Base-by-base conservation (phyloP, 345 rosid genomes). In the Pelargonium nanum region DNA sequence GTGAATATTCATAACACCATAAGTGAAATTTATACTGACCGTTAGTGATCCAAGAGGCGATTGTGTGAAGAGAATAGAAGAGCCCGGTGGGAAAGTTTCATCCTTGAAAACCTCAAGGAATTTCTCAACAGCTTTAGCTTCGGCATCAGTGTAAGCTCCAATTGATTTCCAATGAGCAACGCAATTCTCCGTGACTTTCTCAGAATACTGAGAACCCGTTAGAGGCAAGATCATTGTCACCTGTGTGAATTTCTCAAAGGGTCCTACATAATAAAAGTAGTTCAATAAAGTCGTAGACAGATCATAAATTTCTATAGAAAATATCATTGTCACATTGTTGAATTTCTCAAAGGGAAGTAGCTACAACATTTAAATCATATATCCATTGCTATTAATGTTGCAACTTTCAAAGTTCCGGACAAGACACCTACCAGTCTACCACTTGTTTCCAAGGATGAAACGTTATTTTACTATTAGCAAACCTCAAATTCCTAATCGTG, bases 171-270 rank as follows among this genome's bases (percentile, higher is more conserved):
- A 91, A 12, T 66, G 59, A 0, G 80, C 83, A 4, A 81, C 79
- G 62, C 96, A 91, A 23, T 88, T 88, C 74, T 86, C 89, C 0
- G 90, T 21, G 12, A 91, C 96, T 66, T 82, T 85, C 78, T 85
- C 90, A 0, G 96, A 69, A 53, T 82, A 91, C 58, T 91, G 84
- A 2, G 58, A 67, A 10, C 95, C 95, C 21, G 83, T 79, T 75
- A 87, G 65, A 28, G 95, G 87, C 68, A 78, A 59, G 23, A 81
- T 81, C 85, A 77, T 78, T 2, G 89, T 85, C 60, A 83, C 89
- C 65, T 56, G 65, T n/a, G 74, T 56, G 61, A 85, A 78, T 70
- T 85, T 87, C 83, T 85, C 91, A 44, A 78, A 87, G 16, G 66
- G 71, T 70, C 91, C 91, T 87, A 26, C 17, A 59, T 6, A 51